Evolutionary conservation across 176 grass and related monocot genomes (phyloP).

Genomic region (Musa beccarii): DNA sequence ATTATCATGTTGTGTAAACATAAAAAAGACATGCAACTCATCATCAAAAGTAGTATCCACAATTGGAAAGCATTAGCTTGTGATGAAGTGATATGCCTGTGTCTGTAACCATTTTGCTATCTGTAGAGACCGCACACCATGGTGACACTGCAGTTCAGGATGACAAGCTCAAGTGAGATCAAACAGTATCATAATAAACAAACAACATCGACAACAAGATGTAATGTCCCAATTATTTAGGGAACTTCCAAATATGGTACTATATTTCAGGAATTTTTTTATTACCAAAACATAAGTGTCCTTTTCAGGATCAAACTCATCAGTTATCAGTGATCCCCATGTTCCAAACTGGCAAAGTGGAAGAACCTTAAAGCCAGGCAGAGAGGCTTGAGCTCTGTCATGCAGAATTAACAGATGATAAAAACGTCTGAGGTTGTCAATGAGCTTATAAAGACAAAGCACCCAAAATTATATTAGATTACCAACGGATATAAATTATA

Average conservation of each 20-base stretch:
- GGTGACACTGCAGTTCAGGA: constrained; percentile 57
- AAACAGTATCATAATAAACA: not conserved
- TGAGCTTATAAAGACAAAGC: not conserved
- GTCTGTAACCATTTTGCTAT: constrained; percentile 94
- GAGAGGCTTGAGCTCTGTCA: constrained; percentile 69
- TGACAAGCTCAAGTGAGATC: not conserved
- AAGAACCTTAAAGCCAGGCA: constrained; percentile 79
- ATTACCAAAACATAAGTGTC: constrained; percentile 92
- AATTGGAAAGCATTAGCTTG: not conserved
- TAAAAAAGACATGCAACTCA: too few species aligned
- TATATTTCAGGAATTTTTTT: constrained; percentile 1
- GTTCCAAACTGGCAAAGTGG: constrained; percentile 86
- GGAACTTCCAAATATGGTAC: not conserved
- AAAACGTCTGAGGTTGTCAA: constrained; percentile 8
- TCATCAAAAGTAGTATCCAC: not conserved
- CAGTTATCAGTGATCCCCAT: constrained; percentile 85
- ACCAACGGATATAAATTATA: too few species aligned
- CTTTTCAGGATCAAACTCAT: constrained; percentile 90
- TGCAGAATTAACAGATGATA: constrained; percentile 21
- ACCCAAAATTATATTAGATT: too few species aligned
- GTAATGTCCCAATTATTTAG: not conserved
- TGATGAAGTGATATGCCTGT: constrained; percentile 38
- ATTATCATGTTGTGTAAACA: not conserved
- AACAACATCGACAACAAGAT: not conserved
- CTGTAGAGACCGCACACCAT: constrained; percentile 85